A percentile compares a stretch with the other conserved stretches of the same genome.
Conservation (phyloP, 495 filamentous ascomycete genomes). For the Sporormia fimetaria region DNA sequence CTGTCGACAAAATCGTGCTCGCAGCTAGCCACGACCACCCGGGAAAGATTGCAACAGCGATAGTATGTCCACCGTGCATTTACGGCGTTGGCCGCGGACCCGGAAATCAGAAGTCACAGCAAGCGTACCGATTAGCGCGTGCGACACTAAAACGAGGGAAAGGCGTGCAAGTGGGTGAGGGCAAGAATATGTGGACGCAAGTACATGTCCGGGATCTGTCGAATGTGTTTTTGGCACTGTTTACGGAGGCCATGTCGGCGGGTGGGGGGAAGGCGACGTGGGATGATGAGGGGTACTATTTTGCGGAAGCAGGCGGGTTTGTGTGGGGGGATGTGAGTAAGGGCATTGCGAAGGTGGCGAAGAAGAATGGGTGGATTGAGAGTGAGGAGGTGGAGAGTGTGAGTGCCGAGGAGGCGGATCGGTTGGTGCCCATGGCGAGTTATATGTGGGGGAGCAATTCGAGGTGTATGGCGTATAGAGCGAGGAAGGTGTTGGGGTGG, state of each 20-base stretch:
- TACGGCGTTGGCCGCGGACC: conserved; percentile 65
- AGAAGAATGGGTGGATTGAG: conserved; percentile 52
- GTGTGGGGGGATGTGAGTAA: conserved; percentile 58
- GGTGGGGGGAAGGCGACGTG: conserved; percentile 54
- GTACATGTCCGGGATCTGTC: conserved; percentile 64
- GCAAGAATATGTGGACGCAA: conserved; percentile 60
- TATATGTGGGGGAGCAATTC: conserved; percentile 47
- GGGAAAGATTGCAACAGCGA: conserved; percentile 49
- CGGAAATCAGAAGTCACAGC: conserved; percentile 53
- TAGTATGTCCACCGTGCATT: conserved; percentile 69
- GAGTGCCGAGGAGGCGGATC: conserved; percentile 25
- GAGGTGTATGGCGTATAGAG: conserved; percentile 43
- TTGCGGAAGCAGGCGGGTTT: conserved; percentile 59
- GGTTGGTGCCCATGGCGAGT: conserved; percentile 15
- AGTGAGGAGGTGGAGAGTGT: conserved; percentile 40
- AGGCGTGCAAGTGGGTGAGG: conserved; percentile 52
- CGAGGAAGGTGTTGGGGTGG: conserved; percentile 52
- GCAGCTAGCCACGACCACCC: conserved; percentile 33
- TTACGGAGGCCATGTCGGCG: conserved; percentile 50
- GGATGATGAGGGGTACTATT: conserved; percentile 61
- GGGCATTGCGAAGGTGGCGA: conserved; percentile 48
- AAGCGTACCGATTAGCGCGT: conserved; percentile 49
- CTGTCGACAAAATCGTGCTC: conserved; percentile 52
- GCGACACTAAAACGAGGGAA: conserved; percentile 49
- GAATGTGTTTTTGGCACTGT: conserved; percentile 51